Evolutionary conservation across 148 eudicot species (phyloP).

Genomic region (Camellia sinensis): DNA sequence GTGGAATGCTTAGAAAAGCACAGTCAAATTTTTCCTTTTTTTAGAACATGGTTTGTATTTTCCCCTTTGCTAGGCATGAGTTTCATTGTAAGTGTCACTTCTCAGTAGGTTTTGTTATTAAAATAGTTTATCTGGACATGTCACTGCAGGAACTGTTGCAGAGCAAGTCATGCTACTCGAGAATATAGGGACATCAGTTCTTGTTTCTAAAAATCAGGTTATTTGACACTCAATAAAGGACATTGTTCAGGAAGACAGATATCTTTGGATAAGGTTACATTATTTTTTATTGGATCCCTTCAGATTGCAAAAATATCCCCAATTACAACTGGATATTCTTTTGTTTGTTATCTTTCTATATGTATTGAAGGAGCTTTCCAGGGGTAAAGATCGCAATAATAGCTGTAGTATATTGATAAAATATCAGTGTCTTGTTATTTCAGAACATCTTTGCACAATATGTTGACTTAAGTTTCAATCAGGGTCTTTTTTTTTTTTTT

Average conservation of each 20-base stretch:
- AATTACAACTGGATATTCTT: not conserved
- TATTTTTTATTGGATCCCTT: not conserved
- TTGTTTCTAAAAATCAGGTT: conserved; percentile 93
- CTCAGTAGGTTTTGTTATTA: not conserved
- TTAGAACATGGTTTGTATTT: not conserved
- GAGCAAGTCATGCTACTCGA: conserved; percentile 95
- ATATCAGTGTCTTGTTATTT: not conserved
- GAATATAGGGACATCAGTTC: conserved; percentile 91
- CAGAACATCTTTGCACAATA: not conserved
- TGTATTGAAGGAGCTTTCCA: not conserved
- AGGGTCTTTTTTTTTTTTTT: not conserved
- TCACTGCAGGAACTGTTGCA: conserved; percentile 66
- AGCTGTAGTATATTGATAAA: not conserved
- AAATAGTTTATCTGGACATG: not conserved
- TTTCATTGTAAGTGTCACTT: not conserved
- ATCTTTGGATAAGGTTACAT: not conserved
- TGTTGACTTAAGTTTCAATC: not conserved
- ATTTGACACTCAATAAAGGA: conserved; percentile 1
- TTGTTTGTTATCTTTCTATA: not conserved
- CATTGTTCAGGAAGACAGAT: not conserved
- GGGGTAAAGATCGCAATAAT: not conserved
- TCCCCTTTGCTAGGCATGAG: not conserved
- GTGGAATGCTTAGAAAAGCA: not conserved
- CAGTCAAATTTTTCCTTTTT: not conserved
- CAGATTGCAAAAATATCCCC: not conserved